Base-by-base conservation (phyloP, 257 asterid genomes). In the Primulina eburnea region DNA sequence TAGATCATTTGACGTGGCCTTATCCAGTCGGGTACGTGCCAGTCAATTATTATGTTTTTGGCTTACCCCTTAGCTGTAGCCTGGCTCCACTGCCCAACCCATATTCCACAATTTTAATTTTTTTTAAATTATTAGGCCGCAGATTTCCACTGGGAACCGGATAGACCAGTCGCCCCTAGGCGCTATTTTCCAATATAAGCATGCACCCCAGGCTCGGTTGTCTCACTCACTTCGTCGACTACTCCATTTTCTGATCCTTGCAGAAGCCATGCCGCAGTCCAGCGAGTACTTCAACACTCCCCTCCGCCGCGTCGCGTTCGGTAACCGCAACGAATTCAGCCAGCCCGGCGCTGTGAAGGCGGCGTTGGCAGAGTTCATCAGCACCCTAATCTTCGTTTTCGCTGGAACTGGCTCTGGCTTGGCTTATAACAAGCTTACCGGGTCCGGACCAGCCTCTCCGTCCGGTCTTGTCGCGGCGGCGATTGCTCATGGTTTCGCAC, bases 401-500 rank as follows among this genome's bases (percentile, higher is more conserved):
- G 70, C 70, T 12, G 70, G 70, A 6, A 9, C 43, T 3, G 70
- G 70, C 6, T 65, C 70, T 18, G 37, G 70, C 37, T n/a, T 65
- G 21, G 70, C 69, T 7, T 65, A 32, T n/a, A 65, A 4, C 69
- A 65, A 65, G 69, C 14, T 65, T 6, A 65, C 58, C 5, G 9
- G 17, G 7, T 1, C 4, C 18, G 69, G 32, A 0, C 26, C 34
- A 18, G 28, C 57, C 10, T 32, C 69, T 14, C 69, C 69, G 1
- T 0, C 69, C 3, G 69, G 69, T 9, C 55, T 65, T 38, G 10
- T 38, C 5, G 6, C 58, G n/a, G 69, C 56, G 16, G 69, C 69
- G 7, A 2, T 65, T 58, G 71, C 82, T 26, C 76, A 81, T 52
- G 85, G 78, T n/a, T 65, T 77, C 26, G 82, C 76, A 6, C 82